Conservation (phyloP, 116 monocot species). For the Posidonia oceanica region DNA sequence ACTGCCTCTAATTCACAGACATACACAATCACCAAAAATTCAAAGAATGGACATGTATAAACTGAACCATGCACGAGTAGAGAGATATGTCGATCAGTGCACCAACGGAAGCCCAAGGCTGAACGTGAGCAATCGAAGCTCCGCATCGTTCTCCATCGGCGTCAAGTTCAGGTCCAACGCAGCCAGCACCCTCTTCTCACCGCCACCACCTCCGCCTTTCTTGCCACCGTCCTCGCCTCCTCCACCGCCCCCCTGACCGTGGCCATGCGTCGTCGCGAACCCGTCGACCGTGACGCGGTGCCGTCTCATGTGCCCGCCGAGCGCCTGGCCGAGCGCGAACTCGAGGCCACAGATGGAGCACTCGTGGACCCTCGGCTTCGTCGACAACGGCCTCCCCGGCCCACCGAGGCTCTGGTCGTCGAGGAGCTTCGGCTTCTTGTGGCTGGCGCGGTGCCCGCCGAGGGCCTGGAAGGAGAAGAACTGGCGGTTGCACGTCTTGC, state of each 20-base stretch:
- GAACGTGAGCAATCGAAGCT: conserved; percentile 3
- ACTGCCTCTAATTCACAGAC: no score
- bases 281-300: conserved; percentile 9
- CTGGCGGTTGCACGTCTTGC: conserved; percentile 72
- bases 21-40: no score
- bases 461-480: conserved; percentile 78
- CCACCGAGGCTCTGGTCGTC: not conserved
- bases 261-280: no score
- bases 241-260: conserved; percentile 4
- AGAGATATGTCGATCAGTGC: no score
- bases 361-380: conserved; percentile 46
- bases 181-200: not conserved
- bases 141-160: conserved; percentile 9
- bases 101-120: conserved; percentile 5
- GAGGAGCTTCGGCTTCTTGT: conserved; percentile 39
- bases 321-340: conserved; percentile 65
- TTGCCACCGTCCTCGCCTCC: not conserved
- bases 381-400: not conserved
- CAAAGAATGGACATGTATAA: no score
- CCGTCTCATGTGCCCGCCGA: conserved; percentile 81
- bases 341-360: conserved; percentile 73
- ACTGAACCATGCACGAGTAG: no score
- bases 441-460: conserved; percentile 76
- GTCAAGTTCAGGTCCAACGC: conserved; percentile 14
- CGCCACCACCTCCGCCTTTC: not conserved